Percentiles rank a stretch among this genome's conserved stretches.
These are phyloP conservation scores for Pluteus cervinus DNA, from an alignment of 768 basidiomycete species.

Conservation along the genomic window DNA sequence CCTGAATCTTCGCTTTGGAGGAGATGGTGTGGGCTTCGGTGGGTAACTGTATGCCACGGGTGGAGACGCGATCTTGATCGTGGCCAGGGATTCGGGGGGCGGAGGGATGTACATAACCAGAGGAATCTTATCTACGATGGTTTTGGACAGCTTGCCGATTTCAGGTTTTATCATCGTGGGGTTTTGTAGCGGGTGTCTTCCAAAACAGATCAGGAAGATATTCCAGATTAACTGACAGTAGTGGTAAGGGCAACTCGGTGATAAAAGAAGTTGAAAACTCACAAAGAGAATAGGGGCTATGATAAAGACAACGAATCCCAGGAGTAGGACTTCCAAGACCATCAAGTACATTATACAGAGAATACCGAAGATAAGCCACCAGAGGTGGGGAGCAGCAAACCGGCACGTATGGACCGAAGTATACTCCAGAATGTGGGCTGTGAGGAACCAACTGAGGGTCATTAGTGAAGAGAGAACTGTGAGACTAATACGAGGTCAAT, in stretches of 20 bases:
- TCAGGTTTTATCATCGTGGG: conserved; percentile 72
- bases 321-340: conserved; percentile 59
- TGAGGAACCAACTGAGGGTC: conserved; percentile 79
- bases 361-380: conserved; percentile 84
- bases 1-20: conserved; percentile 42
- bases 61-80: conserved; percentile 34
- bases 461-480: conserved; percentile 62
- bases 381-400: conserved; percentile 67
- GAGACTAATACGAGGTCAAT: conserved; percentile 31
- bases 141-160: conserved; percentile 65
- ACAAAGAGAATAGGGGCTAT: conserved; percentile 77
- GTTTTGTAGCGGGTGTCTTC: conserved; percentile 74
- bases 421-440: conserved; percentile 75
- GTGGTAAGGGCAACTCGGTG: conserved; percentile 2
- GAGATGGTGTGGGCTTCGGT: conserved; percentile 35
- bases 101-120: conserved; percentile 83
- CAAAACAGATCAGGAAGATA: conserved; percentile 70
- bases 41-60: conserved; percentile 55
- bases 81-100: conserved; percentile 45
- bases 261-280: conserved; percentile 22
- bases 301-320: conserved; percentile 74
- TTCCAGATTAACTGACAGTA: conserved; percentile 62
- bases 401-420: conserved; percentile 73
- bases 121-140: conserved; percentile 73
- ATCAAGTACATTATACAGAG: conserved; percentile 76